Conservation (phyloP, 495 filamentous ascomycete genomes). For the Patellaria atrata region DNA sequence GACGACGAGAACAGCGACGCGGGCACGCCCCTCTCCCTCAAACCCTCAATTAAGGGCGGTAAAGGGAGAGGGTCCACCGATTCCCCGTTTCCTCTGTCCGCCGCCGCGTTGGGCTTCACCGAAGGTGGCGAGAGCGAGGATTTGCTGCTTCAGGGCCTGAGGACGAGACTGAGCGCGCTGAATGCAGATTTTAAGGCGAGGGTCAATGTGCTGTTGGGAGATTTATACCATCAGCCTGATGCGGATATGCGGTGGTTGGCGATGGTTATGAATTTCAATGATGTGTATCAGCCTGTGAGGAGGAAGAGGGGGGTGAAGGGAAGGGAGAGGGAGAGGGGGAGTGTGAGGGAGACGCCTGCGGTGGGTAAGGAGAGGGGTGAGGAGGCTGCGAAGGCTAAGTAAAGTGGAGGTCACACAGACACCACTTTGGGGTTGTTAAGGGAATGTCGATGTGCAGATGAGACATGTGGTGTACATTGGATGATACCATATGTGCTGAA, state of each 20-base stretch:
- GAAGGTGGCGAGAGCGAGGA: conserved; percentile 34
- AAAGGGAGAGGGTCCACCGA: conserved; percentile 3
- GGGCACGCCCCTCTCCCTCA: conserved; percentile 9
- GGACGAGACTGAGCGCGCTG: conserved; percentile 53
- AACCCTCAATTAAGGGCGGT: conserved; percentile 8
- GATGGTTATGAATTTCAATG: conserved; percentile 98
- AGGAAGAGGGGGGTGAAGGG: conserved; percentile 30
- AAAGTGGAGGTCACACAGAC: too few species aligned
- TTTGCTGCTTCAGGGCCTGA: conserved; percentile 59
- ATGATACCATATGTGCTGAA: too few species aligned
- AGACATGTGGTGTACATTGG: too few species aligned
- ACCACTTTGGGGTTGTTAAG: too few species aligned
- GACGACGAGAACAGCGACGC: conserved; percentile 35
- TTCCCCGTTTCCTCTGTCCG: conserved; percentile 22
- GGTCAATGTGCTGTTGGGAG: conserved; percentile 70
- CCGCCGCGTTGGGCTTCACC: neutral
- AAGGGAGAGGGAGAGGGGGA: conserved; percentile 12
- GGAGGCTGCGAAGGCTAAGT: too few species aligned
- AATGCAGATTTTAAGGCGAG: conserved; percentile 57
- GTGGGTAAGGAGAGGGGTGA: too few species aligned
- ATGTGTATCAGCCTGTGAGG: conserved; percentile 69
- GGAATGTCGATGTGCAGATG: too few species aligned
- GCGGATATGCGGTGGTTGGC: conserved; percentile 91
- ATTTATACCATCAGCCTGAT: conserved; percentile 85
- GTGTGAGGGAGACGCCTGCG: conserved; percentile 13